These are phyloP conservation scores for Senecio squalidus DNA, from an alignment of 140 eudicot genomes.

Conservation along the genomic window DNA sequence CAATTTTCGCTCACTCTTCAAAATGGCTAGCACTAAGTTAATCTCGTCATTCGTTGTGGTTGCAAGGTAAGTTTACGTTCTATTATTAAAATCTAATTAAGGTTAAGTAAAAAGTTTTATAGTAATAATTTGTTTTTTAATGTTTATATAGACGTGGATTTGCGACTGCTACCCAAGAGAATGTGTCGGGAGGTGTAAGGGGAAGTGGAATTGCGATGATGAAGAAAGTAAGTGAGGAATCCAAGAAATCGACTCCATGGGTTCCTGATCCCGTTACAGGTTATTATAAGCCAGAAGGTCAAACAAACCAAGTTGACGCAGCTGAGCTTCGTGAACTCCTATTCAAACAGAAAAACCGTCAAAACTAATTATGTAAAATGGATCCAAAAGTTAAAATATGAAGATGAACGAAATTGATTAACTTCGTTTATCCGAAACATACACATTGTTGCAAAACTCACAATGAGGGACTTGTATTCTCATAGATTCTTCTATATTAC, in stretches of 20 bases:
- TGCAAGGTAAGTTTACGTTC: slow-evolving; percentile 6
- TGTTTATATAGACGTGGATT: slow-evolving; percentile 40
- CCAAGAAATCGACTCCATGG: slow-evolving; percentile 44
- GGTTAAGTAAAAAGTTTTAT: no score
- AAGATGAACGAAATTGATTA: slow-evolving; percentile 8
- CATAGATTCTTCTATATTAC: background rate
- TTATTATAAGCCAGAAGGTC: slow-evolving; percentile 62
- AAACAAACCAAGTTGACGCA: slow-evolving; percentile 46
- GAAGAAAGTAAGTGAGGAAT: slow-evolving; percentile 44
- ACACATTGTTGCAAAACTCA: background rate
- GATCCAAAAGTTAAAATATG: background rate
- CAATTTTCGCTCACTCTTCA: background rate
- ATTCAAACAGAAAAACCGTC: slow-evolving; percentile 38
- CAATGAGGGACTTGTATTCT: background rate
- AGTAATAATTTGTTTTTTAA: background rate
- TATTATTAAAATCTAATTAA: no score
- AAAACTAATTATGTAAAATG: slow-evolving; percentile 1
- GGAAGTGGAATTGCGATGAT: slow-evolving; percentile 27
- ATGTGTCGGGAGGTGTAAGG: slow-evolving; percentile 14
- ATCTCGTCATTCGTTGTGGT: slow-evolving; percentile 44
- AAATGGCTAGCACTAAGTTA: slow-evolving; percentile 63
- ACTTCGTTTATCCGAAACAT: slow-evolving; percentile 3
- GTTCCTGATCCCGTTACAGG: slow-evolving; percentile 86
- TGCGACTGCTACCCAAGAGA: slow-evolving; percentile 46
- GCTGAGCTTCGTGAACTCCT: slow-evolving; percentile 61